These are phyloP conservation scores for Salicornia ramosissima DNA, from an alignment of 148 eudicot genomes.

Conservation along the genomic window DNA sequence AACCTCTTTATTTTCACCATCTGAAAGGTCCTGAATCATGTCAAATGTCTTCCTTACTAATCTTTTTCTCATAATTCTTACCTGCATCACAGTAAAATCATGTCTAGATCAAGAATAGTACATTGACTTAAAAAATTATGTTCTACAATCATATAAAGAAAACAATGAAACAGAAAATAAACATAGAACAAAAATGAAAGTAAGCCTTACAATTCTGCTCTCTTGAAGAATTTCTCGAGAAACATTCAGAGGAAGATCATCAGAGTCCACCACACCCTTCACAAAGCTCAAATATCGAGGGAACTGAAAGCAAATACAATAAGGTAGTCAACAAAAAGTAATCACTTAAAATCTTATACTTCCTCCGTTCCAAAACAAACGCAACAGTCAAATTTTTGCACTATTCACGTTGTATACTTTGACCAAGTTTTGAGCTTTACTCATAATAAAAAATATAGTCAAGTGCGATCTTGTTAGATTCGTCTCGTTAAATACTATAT, in stretches of 20 bases:
- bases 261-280: constrained; percentile 96
- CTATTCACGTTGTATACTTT: too few relatives aligned
- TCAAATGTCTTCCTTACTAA: constrained; percentile 94
- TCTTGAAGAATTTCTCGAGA: constrained; percentile 98
- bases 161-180: neutral
- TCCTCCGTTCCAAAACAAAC: too few relatives aligned
- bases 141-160: neutral
- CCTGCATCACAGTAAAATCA: constrained; percentile 34
- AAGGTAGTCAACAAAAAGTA: neutral
- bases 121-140: neutral
- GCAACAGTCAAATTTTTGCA: too few relatives aligned
- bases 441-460: too few relatives aligned
- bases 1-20: constrained; percentile 92
- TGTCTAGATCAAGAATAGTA: neutral
- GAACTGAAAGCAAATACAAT: constrained; percentile 45
- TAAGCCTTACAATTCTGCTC: constrained; percentile 77
- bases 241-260: constrained; percentile 97
- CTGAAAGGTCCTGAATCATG: constrained; percentile 92
- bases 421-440: too few relatives aligned
- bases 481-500: too few relatives aligned
- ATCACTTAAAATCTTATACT: too few relatives aligned
- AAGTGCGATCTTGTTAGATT: too few relatives aligned
- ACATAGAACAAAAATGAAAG: neutral
- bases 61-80: constrained; percentile 93
- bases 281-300: constrained; percentile 96